Base-by-base conservation (phyloP, 805 yeast genomes). In the Pichia eremophila region DNA sequence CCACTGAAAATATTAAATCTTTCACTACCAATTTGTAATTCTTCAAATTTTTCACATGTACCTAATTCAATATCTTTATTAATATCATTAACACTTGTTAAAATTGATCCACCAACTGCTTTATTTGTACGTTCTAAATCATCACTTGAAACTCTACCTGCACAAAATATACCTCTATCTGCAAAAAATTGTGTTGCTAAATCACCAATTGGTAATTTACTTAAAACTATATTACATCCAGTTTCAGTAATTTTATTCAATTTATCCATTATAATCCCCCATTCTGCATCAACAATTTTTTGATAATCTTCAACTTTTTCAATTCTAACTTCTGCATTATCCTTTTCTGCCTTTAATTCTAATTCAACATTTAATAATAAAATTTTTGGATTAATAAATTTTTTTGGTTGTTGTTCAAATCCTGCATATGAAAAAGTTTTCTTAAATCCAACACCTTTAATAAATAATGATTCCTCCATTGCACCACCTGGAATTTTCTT, bases 161-260 rank as follows among this genome's bases (percentile, higher is more conserved):
- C 99, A 71, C 99, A 93, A 70, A 93, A 93, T 45, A 93, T 84
- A 62, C 85, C 79, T 64, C 98, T 77, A 67, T 93, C 99, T 35
- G 99, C 99, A 67, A 93, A 93, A 68, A 76, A 93, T 70, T 93
- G 99, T 9, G 99, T 93, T n/a, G 99, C 99, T 64, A 93, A 75
- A 68, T 93, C 99, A 54, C 99, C 99, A 62, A 93, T 93, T 47
- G 99, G 99, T 58, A 93, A 74, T 64, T 89, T 89, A 17, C 97
- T 90, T 51, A 93, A 77, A 39, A 93, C 96, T 48, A 93, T 87
- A 61, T 87, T 82, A 34, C 96, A 96, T 27, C 98, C 98, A 4
- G 95, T 75, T 27, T 73, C 75, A 57, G 79, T 83, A 54, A 93
- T 84, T 45, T 87, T 83, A 60, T 86, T 84, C 56, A 93, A 76